Conservation (phyloP, 2,329 filamentous ascomycete genomes). For the Epichloe glyceriae region DNA sequence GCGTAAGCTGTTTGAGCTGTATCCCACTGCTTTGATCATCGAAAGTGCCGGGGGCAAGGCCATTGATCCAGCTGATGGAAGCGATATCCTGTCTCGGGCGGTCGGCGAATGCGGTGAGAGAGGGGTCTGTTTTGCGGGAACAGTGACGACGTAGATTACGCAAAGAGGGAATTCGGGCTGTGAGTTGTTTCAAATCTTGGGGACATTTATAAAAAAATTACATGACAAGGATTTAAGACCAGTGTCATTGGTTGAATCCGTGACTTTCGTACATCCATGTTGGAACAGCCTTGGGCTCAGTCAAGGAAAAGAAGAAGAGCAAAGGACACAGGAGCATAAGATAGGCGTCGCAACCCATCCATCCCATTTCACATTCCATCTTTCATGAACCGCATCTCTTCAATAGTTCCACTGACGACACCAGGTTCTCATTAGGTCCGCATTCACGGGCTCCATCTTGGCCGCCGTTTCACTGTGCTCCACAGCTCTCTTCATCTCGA, state of each 20-base stretch:
- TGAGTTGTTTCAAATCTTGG: not conserved
- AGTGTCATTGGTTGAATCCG: too few relatives aligned
- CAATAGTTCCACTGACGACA: constrained; percentile 31
- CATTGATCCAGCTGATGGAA: constrained; percentile 33
- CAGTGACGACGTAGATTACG: constrained; percentile 31
- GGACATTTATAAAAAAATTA: too few relatives aligned
- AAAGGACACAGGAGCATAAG: not conserved
- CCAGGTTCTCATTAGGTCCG: constrained; percentile 33
- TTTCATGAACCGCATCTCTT: not conserved
- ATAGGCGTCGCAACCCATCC: too few relatives aligned
- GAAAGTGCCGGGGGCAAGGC: constrained; percentile 47
- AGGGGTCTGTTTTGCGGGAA: constrained; percentile 39
- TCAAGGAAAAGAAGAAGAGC: not conserved
- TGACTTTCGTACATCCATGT: not conserved
- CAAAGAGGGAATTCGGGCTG: constrained; percentile 5
- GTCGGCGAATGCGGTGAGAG: constrained; percentile 34
- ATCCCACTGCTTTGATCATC: constrained; percentile 44
- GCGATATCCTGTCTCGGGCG: constrained; percentile 25
- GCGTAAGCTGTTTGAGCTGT: constrained; percentile 44
- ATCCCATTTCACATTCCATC: not conserved
- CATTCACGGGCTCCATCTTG: constrained; percentile 26
- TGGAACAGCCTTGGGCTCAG: not conserved
- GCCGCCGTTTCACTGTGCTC: constrained; percentile 29
- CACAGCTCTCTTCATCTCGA: constrained; percentile 28
- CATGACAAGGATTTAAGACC: too few relatives aligned